phyloP scores from a whole-genome alignment of 805 yeast species.

The Priceomyces carsonii region DNA sequence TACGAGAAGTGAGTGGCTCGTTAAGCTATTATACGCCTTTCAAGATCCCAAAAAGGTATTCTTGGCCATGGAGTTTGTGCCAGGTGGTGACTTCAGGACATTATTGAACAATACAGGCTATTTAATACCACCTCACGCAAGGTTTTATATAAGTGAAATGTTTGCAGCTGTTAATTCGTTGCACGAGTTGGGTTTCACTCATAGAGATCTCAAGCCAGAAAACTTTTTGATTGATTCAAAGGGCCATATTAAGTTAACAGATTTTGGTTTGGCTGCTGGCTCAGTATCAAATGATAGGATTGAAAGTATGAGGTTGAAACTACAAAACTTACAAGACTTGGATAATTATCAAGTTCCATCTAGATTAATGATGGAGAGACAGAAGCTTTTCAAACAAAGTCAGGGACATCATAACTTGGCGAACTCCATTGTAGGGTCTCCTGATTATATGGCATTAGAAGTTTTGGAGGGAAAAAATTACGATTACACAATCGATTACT shows the following conservation, averaged over 20 bases:
- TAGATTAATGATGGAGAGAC: slow-evolving; percentile 83
- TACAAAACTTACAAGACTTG: slow-evolving; percentile 70
- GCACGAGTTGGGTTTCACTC: slow-evolving; percentile 94
- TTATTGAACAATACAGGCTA: slow-evolving; percentile 90
- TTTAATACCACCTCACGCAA: slow-evolving; percentile 89
- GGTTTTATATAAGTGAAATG: slow-evolving; percentile 96
- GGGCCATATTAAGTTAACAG: slow-evolving; percentile 93
- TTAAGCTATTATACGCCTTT: slow-evolving; percentile 88
- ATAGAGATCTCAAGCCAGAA: slow-evolving; percentile 95
- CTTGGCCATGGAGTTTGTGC: slow-evolving; percentile 99
- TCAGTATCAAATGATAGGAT: slow-evolving; percentile 89
- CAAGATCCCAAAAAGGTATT: slow-evolving; percentile 90
- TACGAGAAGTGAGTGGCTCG: slow-evolving; percentile 94
- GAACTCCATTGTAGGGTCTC: slow-evolving; percentile 94
- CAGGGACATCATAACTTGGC: slow-evolving; percentile 84
- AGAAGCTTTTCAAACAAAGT: slow-evolving; percentile 79
- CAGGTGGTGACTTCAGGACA: slow-evolving; percentile 98
- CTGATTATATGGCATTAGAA: slow-evolving; percentile 98
- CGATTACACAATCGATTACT: slow-evolving; percentile 95
- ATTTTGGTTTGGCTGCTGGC: slow-evolving; percentile 97
- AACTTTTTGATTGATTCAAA: slow-evolving; percentile 85
- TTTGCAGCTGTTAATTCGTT: slow-evolving; percentile 90
- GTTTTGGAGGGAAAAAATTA: slow-evolving; percentile 92
- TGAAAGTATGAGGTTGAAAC: slow-evolving; percentile 80
- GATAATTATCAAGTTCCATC: slow-evolving; percentile 60